These are phyloP conservation scores for Pestalotiopsis sp. DNA, from an alignment of 2,329 filamentous ascomycete genomes.

Conservation along the genomic window DNA sequence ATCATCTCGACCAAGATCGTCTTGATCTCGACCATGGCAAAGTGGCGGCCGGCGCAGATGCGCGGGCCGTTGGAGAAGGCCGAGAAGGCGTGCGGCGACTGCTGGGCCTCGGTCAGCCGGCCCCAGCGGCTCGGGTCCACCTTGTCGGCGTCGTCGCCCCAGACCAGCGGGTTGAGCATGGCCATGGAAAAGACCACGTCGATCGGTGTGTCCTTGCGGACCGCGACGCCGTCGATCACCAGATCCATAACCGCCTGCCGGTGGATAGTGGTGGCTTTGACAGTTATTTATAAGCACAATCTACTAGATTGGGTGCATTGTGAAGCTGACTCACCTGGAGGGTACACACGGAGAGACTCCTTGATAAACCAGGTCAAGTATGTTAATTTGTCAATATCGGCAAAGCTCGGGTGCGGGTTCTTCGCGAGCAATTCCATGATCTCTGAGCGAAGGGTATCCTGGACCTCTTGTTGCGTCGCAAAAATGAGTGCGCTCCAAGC, in stretches of 20 bases:
- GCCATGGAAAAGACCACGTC: conserved; percentile 23
- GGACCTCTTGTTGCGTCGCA: conserved; percentile 15
- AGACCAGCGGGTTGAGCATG: conserved; percentile 23
- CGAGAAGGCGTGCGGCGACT: conserved; percentile 16
- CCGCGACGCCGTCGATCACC: conserved; percentile 22
- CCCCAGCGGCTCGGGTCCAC: conserved; percentile 26
- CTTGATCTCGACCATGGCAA: conserved; percentile 30
- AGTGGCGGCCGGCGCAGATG: conserved; percentile 27
- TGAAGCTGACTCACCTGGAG: not conserved
- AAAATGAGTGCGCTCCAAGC: conserved; percentile 19
- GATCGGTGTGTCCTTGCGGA: conserved; percentile 27
- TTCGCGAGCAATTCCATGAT: not conserved
- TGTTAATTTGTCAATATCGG: conserved; percentile 25
- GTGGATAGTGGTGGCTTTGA: not conserved
- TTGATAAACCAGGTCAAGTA: conserved; percentile 16
- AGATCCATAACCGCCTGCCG: conserved; percentile 21
- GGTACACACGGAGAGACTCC: not conserved
- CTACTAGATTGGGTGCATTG: not conserved
- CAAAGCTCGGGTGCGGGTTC: conserved; percentile 26
- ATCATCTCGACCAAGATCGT: conserved; percentile 25
- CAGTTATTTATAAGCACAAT: not conserved
- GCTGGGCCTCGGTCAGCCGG: conserved; percentile 16
- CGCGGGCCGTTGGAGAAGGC: conserved; percentile 28
- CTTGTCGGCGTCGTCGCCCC: conserved; percentile 26
- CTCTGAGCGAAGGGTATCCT: conserved; percentile 15